Base-by-base conservation (phyloP, 225 moss, liverwort and hornwort genomes). In the Marchantia polymorpha region DNA sequence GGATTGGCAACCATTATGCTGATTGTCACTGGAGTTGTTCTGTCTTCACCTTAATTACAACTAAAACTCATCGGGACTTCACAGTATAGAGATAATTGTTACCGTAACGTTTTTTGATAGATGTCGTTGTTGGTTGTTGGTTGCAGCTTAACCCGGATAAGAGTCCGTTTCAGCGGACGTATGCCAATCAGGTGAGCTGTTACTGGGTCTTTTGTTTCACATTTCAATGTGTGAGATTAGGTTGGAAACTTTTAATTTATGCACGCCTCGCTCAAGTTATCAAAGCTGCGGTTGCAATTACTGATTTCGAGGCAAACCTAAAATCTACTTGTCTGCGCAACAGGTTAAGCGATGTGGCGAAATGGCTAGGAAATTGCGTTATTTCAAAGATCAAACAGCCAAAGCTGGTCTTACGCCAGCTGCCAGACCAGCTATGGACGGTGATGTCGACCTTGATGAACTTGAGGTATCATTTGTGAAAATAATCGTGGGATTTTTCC, bases 131-230 rank as follows among this genome's bases (percentile, higher is more conserved):
- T 74, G 49, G 71, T 82, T 87, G 81, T 77, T 31, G 72, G 78
- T 86, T 88, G 86, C 93, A 99, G 99, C 85, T 99, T 20, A 99
- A 99, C 80, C 92, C 99, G 60, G 99, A 95, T 0, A 99, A 93
- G 88, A 99, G 99, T 64, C 99, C 99, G 0, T 99, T 99, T 82
- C 99, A 99, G 91, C 91, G 99, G 82, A 99, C 99, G 7, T 99
- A 95, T 55, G 99, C 99, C 47, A 95, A 93, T 83, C 97, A 99
- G 95, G 97, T 95, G 88, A 11, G 10, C 17, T 22, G 12, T 22
- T 31, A 55, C 11, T 29, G 29, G 25, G 26, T n/a, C 48, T 20
- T 19, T 3, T 20, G 10, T 25, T 52, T 10, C 12, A 51, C 53
- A n/a, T 8, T 54, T 54, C 27, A 22, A 56, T 54, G 52, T 6